Conservation (phyloP, 1,284 basidiomycete genomes). For the Rhodotorula mucilaginosa region DNA sequence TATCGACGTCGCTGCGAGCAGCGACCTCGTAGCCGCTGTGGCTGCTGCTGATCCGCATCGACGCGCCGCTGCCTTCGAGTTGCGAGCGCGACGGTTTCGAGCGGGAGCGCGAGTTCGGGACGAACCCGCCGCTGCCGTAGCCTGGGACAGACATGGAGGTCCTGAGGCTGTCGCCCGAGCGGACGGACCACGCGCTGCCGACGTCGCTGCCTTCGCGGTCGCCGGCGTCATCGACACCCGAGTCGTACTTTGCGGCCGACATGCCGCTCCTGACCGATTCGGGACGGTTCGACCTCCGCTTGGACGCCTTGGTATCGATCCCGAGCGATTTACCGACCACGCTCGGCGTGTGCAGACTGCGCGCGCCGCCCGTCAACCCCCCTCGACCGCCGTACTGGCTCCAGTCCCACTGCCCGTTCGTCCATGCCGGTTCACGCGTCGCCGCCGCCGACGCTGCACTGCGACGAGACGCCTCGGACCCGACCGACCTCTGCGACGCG, state of each 20-base stretch:
- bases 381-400: conserved; percentile 23
- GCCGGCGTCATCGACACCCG: background rate
- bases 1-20: conserved; percentile 5
- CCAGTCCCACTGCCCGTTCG: conserved; percentile 37
- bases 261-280: conserved; percentile 9
- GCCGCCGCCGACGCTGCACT: background rate
- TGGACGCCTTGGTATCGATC: background rate
- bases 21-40: background rate
- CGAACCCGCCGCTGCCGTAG: background rate
- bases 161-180: background rate
- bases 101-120: background rate
- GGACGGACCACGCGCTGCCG: conserved; percentile 7
- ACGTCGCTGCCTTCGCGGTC: conserved; percentile 2
- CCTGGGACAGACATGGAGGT: background rate
- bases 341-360: conserved; percentile 22
- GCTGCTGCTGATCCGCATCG: background rate
- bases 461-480: background rate
- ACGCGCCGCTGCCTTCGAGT: background rate
- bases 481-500: conserved; percentile 11
- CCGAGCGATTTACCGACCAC: conserved; percentile 24
- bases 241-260: conserved; percentile 4
- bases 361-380: conserved; percentile 28
- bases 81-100: background rate
- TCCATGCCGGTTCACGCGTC: conserved; percentile 8
- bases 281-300: conserved; percentile 3